These are phyloP conservation scores for Corylus avellana DNA, from an alignment of 306 rosid genomes.

Conservation along the genomic window DNA sequence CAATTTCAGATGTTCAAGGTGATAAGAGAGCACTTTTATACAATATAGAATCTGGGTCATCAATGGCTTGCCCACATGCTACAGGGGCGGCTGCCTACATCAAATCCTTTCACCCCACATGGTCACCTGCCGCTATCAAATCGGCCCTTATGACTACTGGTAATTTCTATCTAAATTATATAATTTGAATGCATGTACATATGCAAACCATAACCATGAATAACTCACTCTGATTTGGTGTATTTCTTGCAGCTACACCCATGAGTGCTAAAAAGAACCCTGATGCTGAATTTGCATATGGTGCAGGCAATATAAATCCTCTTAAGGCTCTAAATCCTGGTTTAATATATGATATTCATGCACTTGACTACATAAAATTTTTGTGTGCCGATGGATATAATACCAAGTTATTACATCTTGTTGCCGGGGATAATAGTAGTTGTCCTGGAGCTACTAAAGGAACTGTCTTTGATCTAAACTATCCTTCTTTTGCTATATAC, in stretches of 20 bases:
- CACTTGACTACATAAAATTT: constrained; percentile 34
- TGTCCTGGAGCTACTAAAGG: constrained; percentile 22
- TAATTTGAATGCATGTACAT: no score
- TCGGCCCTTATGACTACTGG: constrained; percentile 44
- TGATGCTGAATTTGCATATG: constrained; percentile 41
- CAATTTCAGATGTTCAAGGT: constrained; percentile 1
- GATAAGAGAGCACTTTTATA: constrained; percentile 26
- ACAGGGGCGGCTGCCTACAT: constrained; percentile 33
- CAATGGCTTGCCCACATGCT: constrained; percentile 46
- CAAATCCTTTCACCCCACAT: constrained; percentile 35
- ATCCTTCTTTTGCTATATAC: constrained; percentile 46
- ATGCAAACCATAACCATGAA: neutral
- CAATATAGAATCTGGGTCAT: constrained; percentile 42
- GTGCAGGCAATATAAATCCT: constrained; percentile 42
- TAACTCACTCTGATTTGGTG: neutral
- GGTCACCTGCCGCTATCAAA: constrained; percentile 42
- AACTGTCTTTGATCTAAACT: constrained; percentile 38
- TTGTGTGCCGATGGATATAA: constrained; percentile 49
- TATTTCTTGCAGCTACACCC: constrained; percentile 28
- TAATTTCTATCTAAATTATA: neutral
- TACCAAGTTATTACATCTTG: constrained; percentile 13
- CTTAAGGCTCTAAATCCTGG: neutral
- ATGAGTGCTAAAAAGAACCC: constrained; percentile 20
- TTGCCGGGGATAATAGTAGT: constrained; percentile 33
- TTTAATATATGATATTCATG: constrained; percentile 38